A percentile compares a stretch with the other conserved stretches of the same genome.
These are phyloP conservation scores for Claviceps spartinae DNA, from an alignment of 2,329 filamentous ascomycete species.

Conservation along the genomic window DNA sequence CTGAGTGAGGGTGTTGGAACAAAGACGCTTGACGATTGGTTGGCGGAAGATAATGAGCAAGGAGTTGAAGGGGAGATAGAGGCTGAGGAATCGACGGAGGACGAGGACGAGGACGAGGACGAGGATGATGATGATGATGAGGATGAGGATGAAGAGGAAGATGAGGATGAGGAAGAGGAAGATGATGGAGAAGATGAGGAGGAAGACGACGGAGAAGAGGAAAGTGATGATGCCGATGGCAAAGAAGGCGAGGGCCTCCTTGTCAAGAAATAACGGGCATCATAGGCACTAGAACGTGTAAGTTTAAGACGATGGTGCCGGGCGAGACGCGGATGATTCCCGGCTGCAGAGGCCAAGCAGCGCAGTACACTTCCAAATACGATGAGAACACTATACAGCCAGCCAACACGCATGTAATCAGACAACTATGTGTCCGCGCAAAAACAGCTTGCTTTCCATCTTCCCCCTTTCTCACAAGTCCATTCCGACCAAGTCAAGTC, in stretches of 20 bases:
- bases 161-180: slow-evolving; percentile 32
- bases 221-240: slow-evolving; percentile 33
- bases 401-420: too few species aligned
- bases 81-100: slow-evolving; percentile 38
- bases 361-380: too few species aligned
- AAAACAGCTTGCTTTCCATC: too few species aligned
- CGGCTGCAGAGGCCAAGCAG: too few species aligned
- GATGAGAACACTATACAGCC: too few species aligned
- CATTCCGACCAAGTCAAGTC: too few species aligned
- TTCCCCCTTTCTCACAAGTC: too few species aligned
- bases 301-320: not conserved
- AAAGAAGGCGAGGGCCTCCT: slow-evolving; percentile 31
- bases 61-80: slow-evolving; percentile 39
- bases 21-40: slow-evolving; percentile 87
- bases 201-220: slow-evolving; percentile 12
- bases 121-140: slow-evolving; percentile 33
- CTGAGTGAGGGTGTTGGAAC: slow-evolving; percentile 39
- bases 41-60: slow-evolving; percentile 56
- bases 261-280: slow-evolving; percentile 18
- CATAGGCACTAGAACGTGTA: too few species aligned
- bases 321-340: not conserved
- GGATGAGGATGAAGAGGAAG: slow-evolving; percentile 36
- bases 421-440: too few species aligned
- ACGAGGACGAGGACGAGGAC: slow-evolving; percentile 33
- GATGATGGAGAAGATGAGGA: slow-evolving; percentile 14